Conservation (phyloP, 441 rosid genomes). For the Brassica balearica region DNA sequence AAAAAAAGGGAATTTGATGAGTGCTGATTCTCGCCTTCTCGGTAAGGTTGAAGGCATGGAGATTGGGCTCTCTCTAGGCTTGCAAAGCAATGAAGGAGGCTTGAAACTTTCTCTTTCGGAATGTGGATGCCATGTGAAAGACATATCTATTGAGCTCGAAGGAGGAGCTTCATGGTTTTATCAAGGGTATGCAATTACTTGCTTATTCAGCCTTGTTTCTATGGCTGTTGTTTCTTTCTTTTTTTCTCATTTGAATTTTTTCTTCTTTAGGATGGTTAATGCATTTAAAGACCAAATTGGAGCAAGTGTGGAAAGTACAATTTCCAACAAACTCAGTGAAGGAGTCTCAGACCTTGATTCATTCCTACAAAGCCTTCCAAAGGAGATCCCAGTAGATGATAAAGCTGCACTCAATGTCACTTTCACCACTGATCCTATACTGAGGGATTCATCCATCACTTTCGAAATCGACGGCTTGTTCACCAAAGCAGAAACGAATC, state of each 20-base stretch:
- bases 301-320: slow-evolving; percentile 80
- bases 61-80: slow-evolving; percentile 77
- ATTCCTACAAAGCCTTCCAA: slow-evolving; percentile 76
- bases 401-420: slow-evolving; percentile 85
- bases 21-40: slow-evolving; percentile 47
- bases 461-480: slow-evolving; percentile 85
- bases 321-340: slow-evolving; percentile 67
- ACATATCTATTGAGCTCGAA: slow-evolving; percentile 68
- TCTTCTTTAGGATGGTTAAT: slow-evolving; percentile 71
- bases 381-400: slow-evolving; percentile 84
- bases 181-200: slow-evolving; percentile 68
- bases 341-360: slow-evolving; percentile 79
- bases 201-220: background rate
- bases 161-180: slow-evolving; percentile 99
- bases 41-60: slow-evolving; percentile 97
- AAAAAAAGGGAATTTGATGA: slow-evolving; percentile 52
- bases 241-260: slow-evolving; percentile 16
- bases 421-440: slow-evolving; percentile 65
- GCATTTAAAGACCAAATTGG: slow-evolving; percentile 81
- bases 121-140: slow-evolving; percentile 79
- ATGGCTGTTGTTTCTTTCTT: background rate
- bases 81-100: slow-evolving; percentile 72
- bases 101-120: slow-evolving; percentile 72
- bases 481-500: slow-evolving; percentile 48
- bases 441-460: slow-evolving; percentile 73